Base-by-base conservation (phyloP, 805 yeast genomes). In the Nakazawaea pomicola region DNA sequence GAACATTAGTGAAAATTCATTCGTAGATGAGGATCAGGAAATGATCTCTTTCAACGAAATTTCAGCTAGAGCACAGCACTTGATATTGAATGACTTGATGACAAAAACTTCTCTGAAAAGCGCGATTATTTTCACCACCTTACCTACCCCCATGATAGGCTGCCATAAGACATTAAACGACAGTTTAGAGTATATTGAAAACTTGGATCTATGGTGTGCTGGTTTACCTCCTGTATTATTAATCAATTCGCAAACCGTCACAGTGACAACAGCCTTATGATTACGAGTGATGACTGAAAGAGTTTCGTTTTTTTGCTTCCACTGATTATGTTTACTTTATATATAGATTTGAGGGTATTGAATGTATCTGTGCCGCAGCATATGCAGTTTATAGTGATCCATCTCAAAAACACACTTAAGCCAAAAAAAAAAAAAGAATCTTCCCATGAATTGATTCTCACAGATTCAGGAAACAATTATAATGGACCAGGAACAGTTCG, bases 11-110 rank as follows among this genome's bases (percentile, higher is more conserved):
- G 44, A 27, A 11, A 17, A 16, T 9, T 20, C 27, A 11, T 7
- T 23, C 25, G 10, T 23, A 10, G 25, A 23, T 8, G 38, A 29
- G 6, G 14, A 14, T 12, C n/a, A n/a, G n/a, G 39, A 39, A 11
- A 38, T 20, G 3, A 51, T 58, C 29, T 73, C 84, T 1, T 90
- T 90, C 61, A 84, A 88, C 56, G 93, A 86, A 46, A 61, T 91
- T n/a, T 95, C 97, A 0, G 93, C 95, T 7, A 77, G 78, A 49
- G 93, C 95, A 0, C 99, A 91, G 58, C 95, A 90, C 56, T 58
- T 91, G 38, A 83, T 93, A 37, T 65, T 93, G 49, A 91, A 91
- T 58, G 95, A 88, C 49, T 65, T 91, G 46, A 90, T 91, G 96
- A 63, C 63, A 34, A 65, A 65, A 17, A 60, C 75, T 19, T 87